Conservation (phyloP, 2,329 filamentous ascomycete species). For the Madurella fahalii region DNA sequence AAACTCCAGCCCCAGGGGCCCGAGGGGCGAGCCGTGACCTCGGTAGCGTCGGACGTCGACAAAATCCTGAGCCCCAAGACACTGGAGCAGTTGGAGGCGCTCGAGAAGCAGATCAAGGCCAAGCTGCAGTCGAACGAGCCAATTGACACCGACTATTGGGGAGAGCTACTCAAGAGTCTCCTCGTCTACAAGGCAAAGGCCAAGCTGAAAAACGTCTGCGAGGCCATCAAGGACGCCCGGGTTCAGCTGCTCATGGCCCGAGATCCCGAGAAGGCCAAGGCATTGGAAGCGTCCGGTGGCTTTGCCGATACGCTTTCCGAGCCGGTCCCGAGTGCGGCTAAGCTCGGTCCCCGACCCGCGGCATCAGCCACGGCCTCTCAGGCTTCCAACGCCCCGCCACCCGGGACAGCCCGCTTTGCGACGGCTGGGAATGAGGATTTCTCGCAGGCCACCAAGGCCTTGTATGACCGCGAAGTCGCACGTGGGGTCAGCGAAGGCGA, state of each 20-base stretch:
- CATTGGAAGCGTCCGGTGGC: constrained; percentile 33
- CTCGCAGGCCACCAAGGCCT: constrained; percentile 78
- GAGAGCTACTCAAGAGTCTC: constrained; percentile 80
- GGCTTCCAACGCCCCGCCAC: constrained; percentile 38
- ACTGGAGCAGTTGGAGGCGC: constrained; percentile 75
- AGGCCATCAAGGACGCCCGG: constrained; percentile 68
- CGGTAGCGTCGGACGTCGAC: constrained; percentile 84
- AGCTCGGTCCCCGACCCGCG: constrained; percentile 17
- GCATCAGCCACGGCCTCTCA: constrained; percentile 15
- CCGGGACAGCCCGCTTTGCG: constrained; percentile 66
- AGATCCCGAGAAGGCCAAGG: constrained; percentile 63
- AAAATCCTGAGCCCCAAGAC: constrained; percentile 80
- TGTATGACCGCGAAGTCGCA: constrained; percentile 90
- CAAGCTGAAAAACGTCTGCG: constrained; percentile 72
- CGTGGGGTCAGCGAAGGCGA: constrained; percentile 89
- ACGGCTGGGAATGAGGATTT: constrained; percentile 70
- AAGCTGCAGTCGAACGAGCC: constrained; percentile 87
- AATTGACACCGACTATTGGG: constrained; percentile 97
- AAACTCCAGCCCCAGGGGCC: constrained; percentile 57
- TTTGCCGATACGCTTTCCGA: constrained; percentile 36
- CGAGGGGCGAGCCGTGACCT: constrained; percentile 72
- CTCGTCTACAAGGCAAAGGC: constrained; percentile 90
- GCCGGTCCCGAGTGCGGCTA: constrained; percentile 21
- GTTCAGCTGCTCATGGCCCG: constrained; percentile 62
- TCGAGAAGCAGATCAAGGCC: constrained; percentile 80